A percentile compares a stretch with the other conserved stretches of the same genome.
phyloP scores from a whole-genome alignment of 371 early-diverging fungal species.

The Apophysomyces sp. region DNA sequence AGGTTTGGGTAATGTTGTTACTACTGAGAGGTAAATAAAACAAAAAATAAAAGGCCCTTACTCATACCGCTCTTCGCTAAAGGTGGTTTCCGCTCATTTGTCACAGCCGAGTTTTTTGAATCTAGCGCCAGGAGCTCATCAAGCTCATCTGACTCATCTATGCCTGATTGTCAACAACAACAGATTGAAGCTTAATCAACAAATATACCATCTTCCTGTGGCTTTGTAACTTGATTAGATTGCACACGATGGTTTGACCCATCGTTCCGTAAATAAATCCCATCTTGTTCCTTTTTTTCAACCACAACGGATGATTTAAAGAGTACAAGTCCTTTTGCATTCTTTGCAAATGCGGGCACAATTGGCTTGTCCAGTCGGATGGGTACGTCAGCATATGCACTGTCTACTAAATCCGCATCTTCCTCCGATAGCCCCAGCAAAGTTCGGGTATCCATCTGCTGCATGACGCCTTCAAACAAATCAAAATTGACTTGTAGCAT shows the following conservation, averaged over 20 bases:
- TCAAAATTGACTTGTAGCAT: slow-evolving; percentile 39
- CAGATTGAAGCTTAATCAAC: background rate
- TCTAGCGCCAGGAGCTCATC: slow-evolving; percentile 19
- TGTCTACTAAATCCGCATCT: slow-evolving; percentile 31
- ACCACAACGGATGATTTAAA: slow-evolving; percentile 29
- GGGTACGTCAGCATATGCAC: slow-evolving; percentile 24
- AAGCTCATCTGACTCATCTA: slow-evolving; percentile 4
- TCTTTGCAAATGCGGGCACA: slow-evolving; percentile 41
- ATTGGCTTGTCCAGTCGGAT: slow-evolving; percentile 33
- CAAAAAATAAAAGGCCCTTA: too few relatives aligned
- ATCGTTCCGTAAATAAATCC: slow-evolving; percentile 42
- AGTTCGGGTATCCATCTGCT: slow-evolving; percentile 14
- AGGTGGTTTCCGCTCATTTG: background rate
- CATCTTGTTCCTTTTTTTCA: slow-evolving; percentile 20
- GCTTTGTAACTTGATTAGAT: background rate
- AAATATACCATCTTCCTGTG: background rate
- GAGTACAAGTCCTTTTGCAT: slow-evolving; percentile 33
- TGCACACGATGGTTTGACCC: slow-evolving; percentile 22
- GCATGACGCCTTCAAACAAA: slow-evolving; percentile 20
- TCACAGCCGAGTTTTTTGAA: background rate
- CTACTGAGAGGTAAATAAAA: background rate
- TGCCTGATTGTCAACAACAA: background rate
- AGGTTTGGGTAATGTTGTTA: slow-evolving; percentile 2
- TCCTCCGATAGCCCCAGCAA: slow-evolving; percentile 23
- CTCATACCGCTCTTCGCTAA: background rate